Evolutionary conservation across 1,139 yeast species (phyloP).

Genomic region (Zygoascus meyerae): DNA sequence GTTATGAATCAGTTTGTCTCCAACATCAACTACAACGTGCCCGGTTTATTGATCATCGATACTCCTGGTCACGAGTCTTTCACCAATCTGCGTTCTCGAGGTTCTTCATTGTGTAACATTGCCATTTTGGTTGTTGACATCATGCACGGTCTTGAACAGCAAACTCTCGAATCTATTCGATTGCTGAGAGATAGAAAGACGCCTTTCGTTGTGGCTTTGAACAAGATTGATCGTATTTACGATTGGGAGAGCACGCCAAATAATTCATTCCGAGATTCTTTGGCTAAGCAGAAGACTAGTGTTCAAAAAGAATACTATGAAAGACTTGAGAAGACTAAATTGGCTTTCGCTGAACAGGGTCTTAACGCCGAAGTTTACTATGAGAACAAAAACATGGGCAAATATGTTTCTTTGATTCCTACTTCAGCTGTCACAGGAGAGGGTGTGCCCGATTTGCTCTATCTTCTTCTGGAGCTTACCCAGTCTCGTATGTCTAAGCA

Average conservation of each 20-base stretch:
- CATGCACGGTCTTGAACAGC: constrained; percentile 98
- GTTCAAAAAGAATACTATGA: constrained; percentile 91
- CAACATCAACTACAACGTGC: constrained; percentile 77
- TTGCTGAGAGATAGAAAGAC: constrained; percentile 94
- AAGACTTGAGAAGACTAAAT: constrained; percentile 76
- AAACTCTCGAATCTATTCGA: constrained; percentile 89
- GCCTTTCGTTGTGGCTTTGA: constrained; percentile 93
- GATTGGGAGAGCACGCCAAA: constrained; percentile 90
- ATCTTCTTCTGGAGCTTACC: constrained; percentile 90
- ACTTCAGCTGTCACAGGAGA: constrained; percentile 99
- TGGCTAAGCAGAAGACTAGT: constrained; percentile 69
- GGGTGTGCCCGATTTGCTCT: constrained; percentile 98
- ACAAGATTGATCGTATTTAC: constrained; percentile 94
- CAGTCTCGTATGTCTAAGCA: constrained; percentile 99
- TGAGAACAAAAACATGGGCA: constrained; percentile 89
- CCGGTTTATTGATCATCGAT: constrained; percentile 93
- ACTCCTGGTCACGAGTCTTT: constrained; percentile 99
- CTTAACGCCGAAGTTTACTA: constrained; percentile 93
- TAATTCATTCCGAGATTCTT: constrained; percentile 93
- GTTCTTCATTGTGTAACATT: constrained; percentile 97
- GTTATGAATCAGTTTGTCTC: constrained; percentile 86
- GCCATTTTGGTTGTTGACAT: constrained; percentile 97
- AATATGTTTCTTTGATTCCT: constrained; percentile 93
- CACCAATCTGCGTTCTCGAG: constrained; percentile 95
- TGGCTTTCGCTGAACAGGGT: constrained; percentile 96